These are phyloP conservation scores for Cardamine chenopodiifolia DNA, from an alignment of 345 rosid species.

Conservation along the genomic window DNA sequence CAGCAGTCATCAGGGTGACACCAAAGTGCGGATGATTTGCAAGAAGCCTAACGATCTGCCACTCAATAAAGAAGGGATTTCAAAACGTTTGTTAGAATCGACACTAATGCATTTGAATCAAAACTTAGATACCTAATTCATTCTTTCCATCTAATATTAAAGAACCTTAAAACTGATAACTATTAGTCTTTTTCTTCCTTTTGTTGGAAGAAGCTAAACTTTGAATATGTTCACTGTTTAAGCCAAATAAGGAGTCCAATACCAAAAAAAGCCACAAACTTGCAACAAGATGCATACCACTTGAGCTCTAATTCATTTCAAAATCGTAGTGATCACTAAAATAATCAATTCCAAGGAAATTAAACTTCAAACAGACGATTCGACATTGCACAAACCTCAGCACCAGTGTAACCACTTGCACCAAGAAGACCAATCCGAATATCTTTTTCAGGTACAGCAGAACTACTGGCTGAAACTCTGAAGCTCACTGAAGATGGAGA, in stretches of 20 bases:
- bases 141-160: neutral
- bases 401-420: slow-evolving; percentile 99
- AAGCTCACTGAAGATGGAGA: slow-evolving; percentile 47
- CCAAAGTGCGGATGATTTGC: slow-evolving; percentile 76
- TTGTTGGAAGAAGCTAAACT: neutral
- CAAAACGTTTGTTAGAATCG: neutral
- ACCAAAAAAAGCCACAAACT: slow-evolving; percentile 5
- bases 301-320: slow-evolving; percentile 15
- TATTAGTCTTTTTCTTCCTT: neutral
- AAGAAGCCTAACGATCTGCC: slow-evolving; percentile 82
- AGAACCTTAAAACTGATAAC: neutral
- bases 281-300: slow-evolving; percentile 15
- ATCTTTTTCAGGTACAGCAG: slow-evolving; percentile 48
- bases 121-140: neutral
- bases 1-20: slow-evolving; percentile 88
- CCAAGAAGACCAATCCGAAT: slow-evolving; percentile 88
- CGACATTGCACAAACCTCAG: slow-evolving; percentile 64
- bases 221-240: neutral
- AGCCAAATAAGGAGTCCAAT: neutral
- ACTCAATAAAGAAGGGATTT: slow-evolving; percentile 9
- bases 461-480: slow-evolving; percentile 42
- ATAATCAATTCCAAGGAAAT: neutral
- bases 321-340: neutral
- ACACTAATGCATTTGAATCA: neutral
- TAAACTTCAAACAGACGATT: neutral